Conservation (phyloP, 75 land plant species). For the Sequoiadendron giganteum region DNA sequence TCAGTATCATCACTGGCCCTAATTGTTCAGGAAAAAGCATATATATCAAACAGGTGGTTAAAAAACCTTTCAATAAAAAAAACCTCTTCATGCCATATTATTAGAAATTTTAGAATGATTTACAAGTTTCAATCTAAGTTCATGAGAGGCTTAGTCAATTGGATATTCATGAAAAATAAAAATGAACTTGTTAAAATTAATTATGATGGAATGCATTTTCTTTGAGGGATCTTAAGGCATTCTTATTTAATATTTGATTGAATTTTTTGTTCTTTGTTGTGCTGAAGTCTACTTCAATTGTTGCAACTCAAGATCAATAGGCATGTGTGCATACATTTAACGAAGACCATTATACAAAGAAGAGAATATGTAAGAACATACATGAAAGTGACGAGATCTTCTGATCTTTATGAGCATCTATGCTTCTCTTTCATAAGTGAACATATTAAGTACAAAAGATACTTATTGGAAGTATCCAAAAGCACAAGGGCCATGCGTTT, state of each 20-base stretch:
- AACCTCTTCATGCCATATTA: not conserved
- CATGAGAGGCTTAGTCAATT: not conserved
- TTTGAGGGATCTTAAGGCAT: not conserved
- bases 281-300: not conserved
- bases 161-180: not conserved
- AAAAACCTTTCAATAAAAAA: not conserved
- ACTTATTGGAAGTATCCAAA: not conserved
- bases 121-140: not conserved
- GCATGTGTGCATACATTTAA: not conserved
- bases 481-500: not conserved
- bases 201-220: not conserved
- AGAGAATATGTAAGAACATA: not conserved
- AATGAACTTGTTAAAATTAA: not conserved
- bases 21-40: slow-evolving; percentile 99
- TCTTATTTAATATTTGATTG: not conserved
- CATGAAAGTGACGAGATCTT: not conserved
- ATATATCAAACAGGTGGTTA: slow-evolving; percentile 85
- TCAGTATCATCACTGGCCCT: slow-evolving; percentile 88
- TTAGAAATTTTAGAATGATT: not conserved
- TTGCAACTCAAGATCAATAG: not conserved
- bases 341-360: not conserved
- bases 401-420: not conserved
- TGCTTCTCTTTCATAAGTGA: not conserved
- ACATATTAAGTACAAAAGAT: not conserved
- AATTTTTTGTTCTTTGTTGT: too few relatives aligned